These are phyloP conservation scores for Termitomyces heimii DNA, from an alignment of 768 basidiomycete genomes.

Conservation along the genomic window DNA sequence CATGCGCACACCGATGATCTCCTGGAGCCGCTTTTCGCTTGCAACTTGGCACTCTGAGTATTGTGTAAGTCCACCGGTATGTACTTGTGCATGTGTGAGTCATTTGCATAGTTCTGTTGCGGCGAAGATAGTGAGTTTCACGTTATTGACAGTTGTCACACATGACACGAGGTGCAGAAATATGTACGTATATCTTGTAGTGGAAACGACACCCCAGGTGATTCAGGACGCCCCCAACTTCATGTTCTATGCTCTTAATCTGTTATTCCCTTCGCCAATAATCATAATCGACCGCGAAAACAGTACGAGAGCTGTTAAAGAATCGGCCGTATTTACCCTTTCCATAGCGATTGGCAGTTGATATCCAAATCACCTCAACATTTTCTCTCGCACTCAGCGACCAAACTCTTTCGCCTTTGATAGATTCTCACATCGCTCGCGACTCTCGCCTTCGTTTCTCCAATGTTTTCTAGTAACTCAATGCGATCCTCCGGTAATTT, in stretches of 20 bases:
- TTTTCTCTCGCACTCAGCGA: neutral
- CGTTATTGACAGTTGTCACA: constrained; percentile 7
- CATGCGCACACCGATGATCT: neutral
- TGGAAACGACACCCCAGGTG: neutral
- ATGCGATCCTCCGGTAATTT: neutral
- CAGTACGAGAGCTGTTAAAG: neutral
- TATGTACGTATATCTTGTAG: constrained; percentile 4
- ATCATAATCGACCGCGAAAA: constrained; percentile 6
- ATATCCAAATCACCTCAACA: constrained; percentile 2
- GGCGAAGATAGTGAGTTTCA: neutral
- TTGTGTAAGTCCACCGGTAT: neutral
- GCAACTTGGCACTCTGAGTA: neutral
- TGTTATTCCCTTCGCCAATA: constrained; percentile 1
- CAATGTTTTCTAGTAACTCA: constrained; percentile 1
- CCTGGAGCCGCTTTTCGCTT: neutral
- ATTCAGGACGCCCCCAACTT: neutral
- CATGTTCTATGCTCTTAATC: constrained; percentile 6
- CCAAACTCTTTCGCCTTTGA: neutral
- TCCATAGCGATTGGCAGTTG: neutral
- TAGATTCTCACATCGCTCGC: neutral
- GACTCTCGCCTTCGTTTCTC: neutral
- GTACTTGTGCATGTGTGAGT: too few relatives aligned
- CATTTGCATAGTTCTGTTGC: neutral
- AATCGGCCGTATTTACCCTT: neutral
- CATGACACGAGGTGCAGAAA: constrained; percentile 2